Evolutionary conservation across 257 asterid genomes (phyloP).

Genomic region (Plantago elongata): DNA sequence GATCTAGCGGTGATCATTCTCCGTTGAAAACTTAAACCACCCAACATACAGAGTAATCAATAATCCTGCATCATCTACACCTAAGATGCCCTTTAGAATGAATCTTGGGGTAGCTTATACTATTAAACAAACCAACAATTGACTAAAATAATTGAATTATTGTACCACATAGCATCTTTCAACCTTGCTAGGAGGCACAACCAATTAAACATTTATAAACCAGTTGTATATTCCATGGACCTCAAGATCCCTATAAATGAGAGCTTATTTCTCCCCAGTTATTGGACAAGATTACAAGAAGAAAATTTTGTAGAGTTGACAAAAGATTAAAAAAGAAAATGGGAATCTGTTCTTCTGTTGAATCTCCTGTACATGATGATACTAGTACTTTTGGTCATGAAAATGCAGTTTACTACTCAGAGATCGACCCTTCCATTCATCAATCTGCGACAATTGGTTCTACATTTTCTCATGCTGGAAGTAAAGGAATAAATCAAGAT

Average conservation of each 20-base stretch:
- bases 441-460: conserved; percentile 43
- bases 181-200: conserved; percentile 33
- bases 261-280: conserved; percentile 8
- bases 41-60: conserved; percentile 11
- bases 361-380: conserved; percentile 55
- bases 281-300: conserved; percentile 18
- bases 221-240: conserved; percentile 41
- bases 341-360: conserved; percentile 62
- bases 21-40: background rate
- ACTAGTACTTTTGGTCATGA: conserved; percentile 48
- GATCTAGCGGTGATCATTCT: background rate
- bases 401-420: conserved; percentile 41
- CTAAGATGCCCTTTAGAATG: conserved; percentile 67
- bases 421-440: conserved; percentile 4
- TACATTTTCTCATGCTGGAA: conserved; percentile 50
- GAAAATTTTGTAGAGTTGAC: conserved; percentile 16
- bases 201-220: conserved; percentile 7
- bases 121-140: conserved; percentile 20
- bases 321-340: conserved; percentile 20
- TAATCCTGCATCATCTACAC: conserved; percentile 34
- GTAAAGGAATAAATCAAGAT: conserved; percentile 78
- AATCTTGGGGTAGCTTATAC: conserved; percentile 56
- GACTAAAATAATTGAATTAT: conserved; percentile 34
- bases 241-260: conserved; percentile 32
- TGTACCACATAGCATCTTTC: conserved; percentile 32